Percentiles rank a stretch among this genome's conserved stretches.
phyloP scores from a whole-genome alignment of 2,329 filamentous ascomycete species.

The Pyricularia sp. region DNA sequence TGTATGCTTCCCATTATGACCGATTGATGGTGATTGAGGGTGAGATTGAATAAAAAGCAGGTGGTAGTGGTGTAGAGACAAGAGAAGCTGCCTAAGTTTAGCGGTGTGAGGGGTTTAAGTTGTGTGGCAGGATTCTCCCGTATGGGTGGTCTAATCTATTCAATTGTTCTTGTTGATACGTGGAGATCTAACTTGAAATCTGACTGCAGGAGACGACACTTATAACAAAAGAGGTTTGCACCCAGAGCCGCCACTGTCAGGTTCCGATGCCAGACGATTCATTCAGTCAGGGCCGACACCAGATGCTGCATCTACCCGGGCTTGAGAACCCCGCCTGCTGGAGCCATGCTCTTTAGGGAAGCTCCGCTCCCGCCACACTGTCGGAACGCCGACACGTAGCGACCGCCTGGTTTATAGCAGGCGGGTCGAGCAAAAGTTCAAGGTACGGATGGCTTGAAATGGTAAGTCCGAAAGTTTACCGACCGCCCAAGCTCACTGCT shows the following conservation, averaged over 20 bases:
- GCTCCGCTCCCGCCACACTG: slow-evolving; percentile 3
- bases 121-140: not conserved
- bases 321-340: not conserved
- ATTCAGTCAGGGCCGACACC: not conserved
- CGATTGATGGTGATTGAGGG: not conserved
- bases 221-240: not conserved
- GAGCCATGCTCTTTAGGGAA: slow-evolving; percentile 2
- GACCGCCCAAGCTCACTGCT: not conserved
- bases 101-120: not conserved
- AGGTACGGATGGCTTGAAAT: not conserved
- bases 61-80: not conserved
- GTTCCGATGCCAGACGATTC: not conserved
- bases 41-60: not conserved
- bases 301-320: not conserved
- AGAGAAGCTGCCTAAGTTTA: not conserved
- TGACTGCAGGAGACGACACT: not conserved
- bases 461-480: not conserved
- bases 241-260: not conserved
- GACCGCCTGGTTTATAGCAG: not conserved
- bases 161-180: not conserved
- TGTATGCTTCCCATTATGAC: not conserved
- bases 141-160: not conserved
- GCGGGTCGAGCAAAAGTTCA: not conserved
- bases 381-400: not conserved
- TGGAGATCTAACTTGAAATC: not conserved